Evolutionary conservation across 2,329 filamentous ascomycete species (phyloP).

Genomic region (Rugonectria rugulosa): DNA sequence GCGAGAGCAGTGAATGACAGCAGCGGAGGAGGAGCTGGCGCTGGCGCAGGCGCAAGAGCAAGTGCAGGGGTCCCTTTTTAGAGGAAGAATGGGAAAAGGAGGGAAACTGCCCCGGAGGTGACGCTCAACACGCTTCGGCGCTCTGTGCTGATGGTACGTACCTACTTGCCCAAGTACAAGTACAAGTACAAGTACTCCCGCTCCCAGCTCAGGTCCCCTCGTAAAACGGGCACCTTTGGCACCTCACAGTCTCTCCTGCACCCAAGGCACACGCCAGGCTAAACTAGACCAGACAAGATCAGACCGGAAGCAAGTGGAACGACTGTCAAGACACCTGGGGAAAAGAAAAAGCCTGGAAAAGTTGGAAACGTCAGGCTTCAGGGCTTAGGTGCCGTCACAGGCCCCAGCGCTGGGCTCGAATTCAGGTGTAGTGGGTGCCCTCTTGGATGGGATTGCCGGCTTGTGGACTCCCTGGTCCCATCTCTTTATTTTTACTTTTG

Average conservation of each 20-base stretch:
- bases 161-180: no score
- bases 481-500: conserved; percentile 11
- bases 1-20: conserved; percentile 28
- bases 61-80: conserved; percentile 12
- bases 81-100: conserved; percentile 10
- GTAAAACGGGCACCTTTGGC: no score
- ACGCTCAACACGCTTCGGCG: no score
- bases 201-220: no score
- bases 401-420: conserved; percentile 20
- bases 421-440: conserved; percentile 19
- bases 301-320: conserved; percentile 7
- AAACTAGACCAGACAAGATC: neutral
- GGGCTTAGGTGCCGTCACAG: conserved; percentile 13
- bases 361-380: conserved; percentile 14
- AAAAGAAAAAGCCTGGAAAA: conserved; percentile 1
- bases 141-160: no score
- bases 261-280: neutral
- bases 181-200: no score
- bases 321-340: neutral
- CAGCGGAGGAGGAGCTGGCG: no score
- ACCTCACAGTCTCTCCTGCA: no score
- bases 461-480: neutral
- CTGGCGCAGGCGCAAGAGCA: no score
- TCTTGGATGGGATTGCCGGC: conserved; percentile 1
- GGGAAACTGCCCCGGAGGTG: no score